These are phyloP conservation scores for Rhinocladiella mackenziei DNA, from an alignment of 2,329 filamentous ascomycete genomes.

Conservation along the genomic window DNA sequence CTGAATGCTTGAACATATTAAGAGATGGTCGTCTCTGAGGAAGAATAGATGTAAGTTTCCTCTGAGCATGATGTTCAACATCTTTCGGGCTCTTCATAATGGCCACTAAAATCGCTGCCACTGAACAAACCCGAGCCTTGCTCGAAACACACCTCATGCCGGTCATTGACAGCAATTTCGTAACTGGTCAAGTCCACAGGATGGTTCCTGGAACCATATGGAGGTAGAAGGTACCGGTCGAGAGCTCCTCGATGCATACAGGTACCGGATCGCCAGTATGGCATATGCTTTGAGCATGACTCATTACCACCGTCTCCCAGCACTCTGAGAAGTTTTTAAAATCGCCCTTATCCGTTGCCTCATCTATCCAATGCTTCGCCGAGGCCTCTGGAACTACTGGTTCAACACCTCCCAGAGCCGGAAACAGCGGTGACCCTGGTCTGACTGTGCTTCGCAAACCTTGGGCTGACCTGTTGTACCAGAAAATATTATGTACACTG, in stretches of 20 bases:
- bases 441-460: slow-evolving; percentile 39
- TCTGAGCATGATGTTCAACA: too few species aligned
- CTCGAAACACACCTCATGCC: slow-evolving; percentile 3
- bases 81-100: too few species aligned
- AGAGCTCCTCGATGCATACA: slow-evolving; percentile 34
- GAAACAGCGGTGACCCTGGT: slow-evolving; percentile 36
- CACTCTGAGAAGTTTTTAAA: slow-evolving; percentile 36
- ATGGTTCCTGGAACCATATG: slow-evolving; percentile 13
- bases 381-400: slow-evolving; percentile 44
- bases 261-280: slow-evolving; percentile 43
- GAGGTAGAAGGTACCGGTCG: slow-evolving; percentile 33
- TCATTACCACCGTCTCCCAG: slow-evolving; percentile 40
- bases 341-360: slow-evolving; percentile 34
- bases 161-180: slow-evolving; percentile 15
- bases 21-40: too few species aligned
- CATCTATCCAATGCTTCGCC: slow-evolving; percentile 41
- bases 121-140: too few species aligned
- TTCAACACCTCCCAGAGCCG: slow-evolving; percentile 37
- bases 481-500: slow-evolving; percentile 44
- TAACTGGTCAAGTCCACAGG: slow-evolving; percentile 8
- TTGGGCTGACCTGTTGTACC: slow-evolving; percentile 41
- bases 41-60: too few species aligned
- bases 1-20: too few species aligned
- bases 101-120: too few species aligned
- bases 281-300: slow-evolving; percentile 37